Evolutionary conservation across 192 early-diverging fungal genomes (phyloP).

Genomic region (Coemansia sp.): DNA sequence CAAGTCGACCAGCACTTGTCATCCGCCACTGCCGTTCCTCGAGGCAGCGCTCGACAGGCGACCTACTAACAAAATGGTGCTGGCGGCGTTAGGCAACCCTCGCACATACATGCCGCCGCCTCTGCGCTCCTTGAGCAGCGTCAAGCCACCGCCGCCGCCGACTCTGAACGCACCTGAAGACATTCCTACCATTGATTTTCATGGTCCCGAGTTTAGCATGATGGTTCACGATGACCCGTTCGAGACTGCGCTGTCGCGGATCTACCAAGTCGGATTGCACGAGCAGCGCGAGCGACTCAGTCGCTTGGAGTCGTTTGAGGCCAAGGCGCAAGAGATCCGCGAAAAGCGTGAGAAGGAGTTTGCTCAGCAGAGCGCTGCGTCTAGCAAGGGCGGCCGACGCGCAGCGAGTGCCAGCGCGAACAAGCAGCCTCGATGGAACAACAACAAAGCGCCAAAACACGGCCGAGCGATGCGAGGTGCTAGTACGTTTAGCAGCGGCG

Average conservation of each 20-base stretch:
- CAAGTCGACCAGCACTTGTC: conserved; percentile 34
- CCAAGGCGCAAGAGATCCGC: conserved; percentile 46
- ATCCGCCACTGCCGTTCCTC: conserved; percentile 28
- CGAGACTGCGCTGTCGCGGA: conserved; percentile 56
- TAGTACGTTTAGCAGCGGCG: conserved; percentile 18
- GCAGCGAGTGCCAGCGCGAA: background rate
- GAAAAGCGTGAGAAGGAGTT: conserved; percentile 26
- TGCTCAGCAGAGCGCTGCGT: background rate
- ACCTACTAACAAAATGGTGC: conserved; percentile 28
- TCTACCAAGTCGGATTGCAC: conserved; percentile 51
- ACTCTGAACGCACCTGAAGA: conserved; percentile 41
- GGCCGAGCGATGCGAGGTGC: conserved; percentile 1
- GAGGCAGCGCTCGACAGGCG: conserved; percentile 14
- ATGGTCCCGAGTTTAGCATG: conserved; percentile 42
- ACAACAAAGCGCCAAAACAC: background rate
- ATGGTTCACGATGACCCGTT: conserved; percentile 60
- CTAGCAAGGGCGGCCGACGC: background rate
- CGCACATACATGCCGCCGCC: conserved; percentile 42
- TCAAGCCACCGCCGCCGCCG: conserved; percentile 26
- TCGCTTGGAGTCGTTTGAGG: conserved; percentile 51
- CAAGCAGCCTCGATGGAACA: conserved; percentile 3
- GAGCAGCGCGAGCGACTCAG: conserved; percentile 58
- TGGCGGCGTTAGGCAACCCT: conserved; percentile 35
- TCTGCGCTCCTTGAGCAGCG: conserved; percentile 31
- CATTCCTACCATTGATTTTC: conserved; percentile 50